Evolutionary conservation across 1,284 basidiomycete genomes (phyloP), one percentile per base, ranked within the genome.

Genomic region (Somion occarium): DNA sequence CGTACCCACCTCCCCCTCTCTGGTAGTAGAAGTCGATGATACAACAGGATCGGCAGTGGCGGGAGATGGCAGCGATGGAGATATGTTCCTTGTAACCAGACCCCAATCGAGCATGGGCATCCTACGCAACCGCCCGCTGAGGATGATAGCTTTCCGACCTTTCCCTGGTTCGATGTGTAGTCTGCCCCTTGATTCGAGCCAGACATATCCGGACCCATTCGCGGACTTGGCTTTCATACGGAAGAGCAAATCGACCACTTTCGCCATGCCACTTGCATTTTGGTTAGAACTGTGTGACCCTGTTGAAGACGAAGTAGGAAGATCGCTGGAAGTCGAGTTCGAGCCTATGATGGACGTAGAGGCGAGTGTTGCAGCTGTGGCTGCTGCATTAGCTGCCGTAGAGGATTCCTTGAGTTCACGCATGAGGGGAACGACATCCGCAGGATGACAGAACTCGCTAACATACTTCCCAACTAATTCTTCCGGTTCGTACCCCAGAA

Each of bases 381-480:
- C 27, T 20, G 50, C 27, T 38, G 49, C 55, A 20, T 49, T 42
- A 18, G 57, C 44, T 30, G 53, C 39, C 3, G 58, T 43, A 25
- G 78, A 81, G 26, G 79, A 76, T 61, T 97, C 94, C 69, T 98
- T 98, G 56, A 98, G 77, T 71, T 96, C 93, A 41, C 95, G 82
- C 79, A 92, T 88, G 56, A 97, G 80, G 0, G 93, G 93, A 1
- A 96, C 88, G 37, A 93, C 78, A 64, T 98, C 95, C 48, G 88
- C 88, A 0, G 88, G 88, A 65, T 97, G 93, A 56, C 92, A 93
- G 53, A 93, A 74, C 65, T 93, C 85, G 44, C 81, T 73, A 56
- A 97, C 73, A 38, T 80, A 78, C 64, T 82, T 82, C 50, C 91
- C 91, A 23, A 93, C 76, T 51, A 98, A 80, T 56, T 96, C 92